Percentiles rank a stretch among this genome's conserved stretches.
Evolutionary conservation across 306 rosid species (phyloP).

Genomic region (Quercus dentata): DNA sequence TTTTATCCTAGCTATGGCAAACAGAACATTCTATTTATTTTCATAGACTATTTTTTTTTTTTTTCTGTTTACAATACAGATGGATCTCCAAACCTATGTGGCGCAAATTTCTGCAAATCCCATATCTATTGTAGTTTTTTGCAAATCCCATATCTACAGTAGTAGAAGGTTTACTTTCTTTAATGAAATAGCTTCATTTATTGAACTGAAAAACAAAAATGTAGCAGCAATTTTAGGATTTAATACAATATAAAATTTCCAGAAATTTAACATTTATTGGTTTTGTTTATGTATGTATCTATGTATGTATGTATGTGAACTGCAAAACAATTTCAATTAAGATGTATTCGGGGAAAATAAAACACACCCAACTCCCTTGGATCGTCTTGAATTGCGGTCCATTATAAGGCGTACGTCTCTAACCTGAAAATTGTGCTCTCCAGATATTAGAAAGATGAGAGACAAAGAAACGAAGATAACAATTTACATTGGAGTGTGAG

Average conservation of each 20-base stretch:
- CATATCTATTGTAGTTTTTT: too few relatives aligned
- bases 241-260: background rate
- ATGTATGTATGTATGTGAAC: background rate
- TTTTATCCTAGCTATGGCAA: too few relatives aligned
- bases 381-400: slow-evolving; percentile 97
- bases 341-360: background rate
- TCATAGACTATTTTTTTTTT: too few relatives aligned
- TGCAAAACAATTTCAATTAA: background rate
- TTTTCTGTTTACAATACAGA: too few relatives aligned
- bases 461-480: slow-evolving; percentile 7
- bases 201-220: background rate
- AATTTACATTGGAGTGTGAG: background rate
- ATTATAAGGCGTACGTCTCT: slow-evolving; percentile 96
- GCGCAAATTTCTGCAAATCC: too few relatives aligned
- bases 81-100: too few relatives aligned
- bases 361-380: slow-evolving; percentile 96
- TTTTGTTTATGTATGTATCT: too few relatives aligned
- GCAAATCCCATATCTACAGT: too few relatives aligned
- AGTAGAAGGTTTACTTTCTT: too few relatives aligned
- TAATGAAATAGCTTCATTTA: background rate
- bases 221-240: background rate
- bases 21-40: too few relatives aligned
- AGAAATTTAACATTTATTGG: background rate
- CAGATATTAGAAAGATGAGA: background rate
- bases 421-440: slow-evolving; percentile 48